Evolutionary conservation across 208 protist species (phyloP), one percentile per base, ranked within the genome.

Genomic region (Trypanosoma vivax): DNA sequence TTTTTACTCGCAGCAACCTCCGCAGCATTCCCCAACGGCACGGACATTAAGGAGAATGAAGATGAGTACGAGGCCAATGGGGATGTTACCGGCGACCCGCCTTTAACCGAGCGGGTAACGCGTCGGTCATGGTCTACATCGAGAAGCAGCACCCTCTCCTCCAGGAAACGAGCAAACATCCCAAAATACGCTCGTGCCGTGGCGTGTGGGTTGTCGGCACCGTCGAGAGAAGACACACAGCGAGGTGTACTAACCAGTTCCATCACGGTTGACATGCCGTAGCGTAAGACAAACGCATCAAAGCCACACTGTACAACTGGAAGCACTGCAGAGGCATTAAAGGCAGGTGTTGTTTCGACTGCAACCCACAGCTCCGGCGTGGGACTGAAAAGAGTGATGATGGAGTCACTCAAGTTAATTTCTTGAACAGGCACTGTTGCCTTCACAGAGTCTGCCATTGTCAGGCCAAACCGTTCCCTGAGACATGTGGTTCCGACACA

Each of bases 401-500:
- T 52, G 28, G 31, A 35, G 38, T 57, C 4, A 19, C 21, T 52
- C 13, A 41, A 48, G 13, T 40, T 47, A 30, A 70, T 64, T 37
- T 64, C 56, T 5, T 64, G 34, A 9, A 57, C 33, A 13, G 47
- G 40, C 2, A 14, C 10, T 28, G 39, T 19, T 2, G 46, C 13
- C 21, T 18, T 11, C n/a, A 19, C 6, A 21, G 39, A 43, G 5
- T 6, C 9, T 11, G 39, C 16, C 10, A 43, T 7, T n/a, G n/a
- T n/a, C n/a, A n/a, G n/a, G n/a, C 50, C 60, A 76, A 88, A 68
- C 18, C 67, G 43, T 43, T 57, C 54, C 23, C 43, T 51, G 10
- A 88, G 39, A 21, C 60, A 79, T 14, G 54, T 57, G 25, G 71
- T 50, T 13, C 73, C 78, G 18, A 85, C 85, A 48, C 74, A 83